phyloP scores from a whole-genome alignment of 208 protist genomes.

The Entamoeba histolytica region DNA sequence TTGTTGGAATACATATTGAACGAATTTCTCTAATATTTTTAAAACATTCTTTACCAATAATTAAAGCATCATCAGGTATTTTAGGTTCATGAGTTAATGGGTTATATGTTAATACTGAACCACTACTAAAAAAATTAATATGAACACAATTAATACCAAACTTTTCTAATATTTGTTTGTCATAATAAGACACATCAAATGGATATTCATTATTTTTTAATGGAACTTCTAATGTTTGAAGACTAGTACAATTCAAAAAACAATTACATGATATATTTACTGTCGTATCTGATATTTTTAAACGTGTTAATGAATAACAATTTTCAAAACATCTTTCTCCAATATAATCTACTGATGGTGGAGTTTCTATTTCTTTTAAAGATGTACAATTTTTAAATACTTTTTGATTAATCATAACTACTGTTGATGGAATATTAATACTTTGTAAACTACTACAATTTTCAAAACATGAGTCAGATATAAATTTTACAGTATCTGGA shows the following conservation, averaged over 20 bases:
- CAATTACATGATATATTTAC: neutral
- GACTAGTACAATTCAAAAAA: neutral
- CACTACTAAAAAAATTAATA: neutral
- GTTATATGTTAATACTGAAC: neutral
- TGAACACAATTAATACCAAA: neutral
- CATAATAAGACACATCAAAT: neutral
- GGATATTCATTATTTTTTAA: neutral
- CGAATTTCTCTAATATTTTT: neutral
- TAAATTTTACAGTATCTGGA: neutral
- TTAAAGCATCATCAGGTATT: neutral
- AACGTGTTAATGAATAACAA: neutral
- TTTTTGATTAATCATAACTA: neutral
- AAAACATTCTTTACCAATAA: neutral
- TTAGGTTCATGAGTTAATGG: neutral
- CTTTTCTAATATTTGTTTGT: neutral
- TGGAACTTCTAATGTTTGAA: neutral
- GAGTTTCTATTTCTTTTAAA: neutral
- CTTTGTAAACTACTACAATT: neutral
- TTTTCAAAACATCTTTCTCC: neutral
- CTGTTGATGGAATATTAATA: neutral
- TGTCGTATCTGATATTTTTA: neutral
- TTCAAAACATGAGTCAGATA: neutral
- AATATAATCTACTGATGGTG: neutral
- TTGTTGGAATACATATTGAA: neutral
- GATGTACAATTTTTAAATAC: neutral